phyloP scores from a whole-genome alignment of 352 stramenopile genomes.

The Globisporangium nodosum region DNA sequence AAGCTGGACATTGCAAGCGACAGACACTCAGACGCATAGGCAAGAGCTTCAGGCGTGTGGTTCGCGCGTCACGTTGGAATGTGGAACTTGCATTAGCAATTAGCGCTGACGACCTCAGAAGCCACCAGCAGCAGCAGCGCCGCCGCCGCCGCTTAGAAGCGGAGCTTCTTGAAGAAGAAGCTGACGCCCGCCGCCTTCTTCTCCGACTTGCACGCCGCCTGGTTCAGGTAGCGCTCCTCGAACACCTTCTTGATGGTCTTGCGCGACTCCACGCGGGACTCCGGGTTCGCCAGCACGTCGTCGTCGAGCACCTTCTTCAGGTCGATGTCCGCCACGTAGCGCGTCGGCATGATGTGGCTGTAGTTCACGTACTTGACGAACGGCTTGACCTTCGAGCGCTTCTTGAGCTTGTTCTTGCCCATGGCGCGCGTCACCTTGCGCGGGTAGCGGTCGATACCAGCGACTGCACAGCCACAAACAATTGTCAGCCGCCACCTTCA shows the following conservation, averaged over 20 bases:
- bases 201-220: conserved; percentile 94
- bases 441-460: conserved; percentile 94
- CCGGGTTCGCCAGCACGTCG: conserved; percentile 78
- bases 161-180: conserved; percentile 99
- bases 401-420: conserved; percentile 96
- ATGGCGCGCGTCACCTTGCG: conserved; percentile 97
- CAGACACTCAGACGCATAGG: too few relatives aligned
- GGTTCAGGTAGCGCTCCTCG: conserved; percentile 96
- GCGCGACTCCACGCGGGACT: conserved; percentile 89
- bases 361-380: conserved; percentile 99
- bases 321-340: conserved; percentile 99
- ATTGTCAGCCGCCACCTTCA: not conserved
- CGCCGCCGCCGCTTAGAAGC: conserved; percentile 90
- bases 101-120: not conserved
- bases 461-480: conserved; percentile 43
- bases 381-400: conserved; percentile 97
- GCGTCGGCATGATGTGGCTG: conserved; percentile 99
- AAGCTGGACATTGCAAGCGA: too few relatives aligned
- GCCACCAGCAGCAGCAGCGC: not conserved
- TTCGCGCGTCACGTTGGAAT: too few relatives aligned
- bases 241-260: conserved; percentile 99
- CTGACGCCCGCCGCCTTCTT: conserved; percentile 97
- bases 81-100: conserved; percentile 2
- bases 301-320: conserved; percentile 98
- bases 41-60: too few relatives aligned